A percentile compares a stretch with the other conserved stretches of the same genome.
These are phyloP conservation scores for Candida coquimbonensis DNA, from an alignment of 805 yeast genomes.

Conservation along the genomic window DNA sequence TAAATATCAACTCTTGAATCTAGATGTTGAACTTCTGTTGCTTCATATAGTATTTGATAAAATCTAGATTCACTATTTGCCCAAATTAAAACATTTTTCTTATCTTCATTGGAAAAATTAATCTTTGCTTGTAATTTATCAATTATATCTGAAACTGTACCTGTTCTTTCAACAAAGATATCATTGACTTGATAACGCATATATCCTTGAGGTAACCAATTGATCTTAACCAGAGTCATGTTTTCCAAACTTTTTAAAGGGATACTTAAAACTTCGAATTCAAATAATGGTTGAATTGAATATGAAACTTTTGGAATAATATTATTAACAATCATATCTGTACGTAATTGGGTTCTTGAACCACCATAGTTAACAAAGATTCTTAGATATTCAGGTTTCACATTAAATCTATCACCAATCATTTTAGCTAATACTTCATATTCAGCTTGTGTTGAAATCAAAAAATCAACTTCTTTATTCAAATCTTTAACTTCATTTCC, in stretches of 20 bases:
- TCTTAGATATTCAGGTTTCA: conserved; percentile 56
- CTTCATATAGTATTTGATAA: conserved; percentile 28
- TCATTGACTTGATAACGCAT: conserved; percentile 64
- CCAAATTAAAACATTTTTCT: conserved; percentile 50
- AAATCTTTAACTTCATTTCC: conserved; percentile 18
- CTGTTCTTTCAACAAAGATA: conserved; percentile 58
- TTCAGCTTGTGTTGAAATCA: conserved; percentile 58
- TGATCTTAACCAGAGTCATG: conserved; percentile 56
- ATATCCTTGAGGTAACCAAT: conserved; percentile 69
- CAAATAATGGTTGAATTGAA: conserved; percentile 40
- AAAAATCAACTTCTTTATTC: conserved; percentile 37
- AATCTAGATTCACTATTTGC: conserved; percentile 32
- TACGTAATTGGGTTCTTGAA: conserved; percentile 42
- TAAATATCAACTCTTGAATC: conserved; percentile 33
- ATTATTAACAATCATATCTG: conserved; percentile 25
- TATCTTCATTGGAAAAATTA: conserved; percentile 40
- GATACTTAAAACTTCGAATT: conserved; percentile 72
- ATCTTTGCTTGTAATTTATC: conserved; percentile 50
- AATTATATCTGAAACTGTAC: conserved; percentile 47
- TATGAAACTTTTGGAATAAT: conserved; percentile 27
- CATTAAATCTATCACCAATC: conserved; percentile 46
- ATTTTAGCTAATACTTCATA: conserved; percentile 56
- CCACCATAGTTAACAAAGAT: conserved; percentile 57
- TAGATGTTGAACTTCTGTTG: conserved; percentile 32
- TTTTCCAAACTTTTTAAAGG: conserved; percentile 73